phyloP scores from a whole-genome alignment of 2,329 filamentous ascomycete species.

The Tothia fuscella region DNA sequence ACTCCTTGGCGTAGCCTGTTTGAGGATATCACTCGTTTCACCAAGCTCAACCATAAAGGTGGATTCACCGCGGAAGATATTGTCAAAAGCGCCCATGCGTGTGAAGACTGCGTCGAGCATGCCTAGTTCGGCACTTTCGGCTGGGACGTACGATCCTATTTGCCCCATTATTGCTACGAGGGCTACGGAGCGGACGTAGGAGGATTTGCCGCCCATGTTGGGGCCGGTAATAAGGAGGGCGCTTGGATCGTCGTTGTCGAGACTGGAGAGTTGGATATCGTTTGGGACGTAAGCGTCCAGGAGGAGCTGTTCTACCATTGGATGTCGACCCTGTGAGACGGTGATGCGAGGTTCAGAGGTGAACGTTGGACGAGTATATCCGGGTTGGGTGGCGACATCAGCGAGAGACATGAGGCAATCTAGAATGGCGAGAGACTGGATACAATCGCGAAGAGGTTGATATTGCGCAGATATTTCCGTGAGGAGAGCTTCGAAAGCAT shows the following conservation, averaged over 20 bases:
- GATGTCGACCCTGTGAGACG: slow-evolving; percentile 69
- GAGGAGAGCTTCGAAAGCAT: slow-evolving; percentile 63
- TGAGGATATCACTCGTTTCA: slow-evolving; percentile 84
- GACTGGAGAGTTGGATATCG: slow-evolving; percentile 37
- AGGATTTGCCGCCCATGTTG: slow-evolving; percentile 99
- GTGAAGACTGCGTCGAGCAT: slow-evolving; percentile 88
- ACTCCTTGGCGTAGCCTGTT: slow-evolving; percentile 70
- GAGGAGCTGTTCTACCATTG: slow-evolving; percentile 88
- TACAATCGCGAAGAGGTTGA: slow-evolving; percentile 76
- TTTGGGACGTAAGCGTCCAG: slow-evolving; percentile 87
- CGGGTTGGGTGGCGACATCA: slow-evolving; percentile 70
- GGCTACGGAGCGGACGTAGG: slow-evolving; percentile 84
- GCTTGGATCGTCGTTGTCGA: slow-evolving; percentile 38
- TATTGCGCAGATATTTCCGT: slow-evolving; percentile 69
- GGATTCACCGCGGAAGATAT: slow-evolving; percentile 85
- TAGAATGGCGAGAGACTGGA: slow-evolving; percentile 72
- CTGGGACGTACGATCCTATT: slow-evolving; percentile 88
- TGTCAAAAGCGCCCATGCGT: slow-evolving; percentile 91
- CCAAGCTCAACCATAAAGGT: slow-evolving; percentile 98
- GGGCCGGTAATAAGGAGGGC: slow-evolving; percentile 88
- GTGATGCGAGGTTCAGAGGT: slow-evolving; percentile 51
- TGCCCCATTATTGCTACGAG: slow-evolving; percentile 90
- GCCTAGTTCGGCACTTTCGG: slow-evolving; percentile 59
- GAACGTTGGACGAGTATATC: slow-evolving; percentile 70
- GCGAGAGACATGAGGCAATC: slow-evolving; percentile 85